A percentile compares a stretch with the other conserved stretches of the same genome.
These are phyloP conservation scores for Acer yangbiense DNA, from an alignment of 345 rosid genomes.

Conservation along the genomic window DNA sequence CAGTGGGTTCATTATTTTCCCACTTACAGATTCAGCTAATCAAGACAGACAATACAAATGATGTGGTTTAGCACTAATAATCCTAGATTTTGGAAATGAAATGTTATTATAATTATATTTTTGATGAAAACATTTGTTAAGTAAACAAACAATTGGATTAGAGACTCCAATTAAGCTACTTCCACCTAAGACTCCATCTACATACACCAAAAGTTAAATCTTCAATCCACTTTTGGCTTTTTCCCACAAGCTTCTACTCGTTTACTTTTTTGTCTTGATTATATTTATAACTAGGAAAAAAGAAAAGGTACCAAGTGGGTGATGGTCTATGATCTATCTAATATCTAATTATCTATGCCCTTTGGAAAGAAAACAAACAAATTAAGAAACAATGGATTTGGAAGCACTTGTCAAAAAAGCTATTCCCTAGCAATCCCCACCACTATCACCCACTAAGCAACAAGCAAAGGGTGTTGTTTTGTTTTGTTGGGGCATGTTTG, in stretches of 20 bases:
- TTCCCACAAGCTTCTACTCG: conserved; percentile 22
- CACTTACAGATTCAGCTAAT: conserved; percentile 9
- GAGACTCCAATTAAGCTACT: conserved; percentile 17
- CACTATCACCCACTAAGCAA: conserved; percentile 52
- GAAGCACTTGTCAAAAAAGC: conserved; percentile 24
- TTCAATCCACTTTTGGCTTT: conserved; percentile 22
- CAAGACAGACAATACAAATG: neutral
- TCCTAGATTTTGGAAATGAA: neutral
- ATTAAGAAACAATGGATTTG: conserved; percentile 43
- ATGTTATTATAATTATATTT: neutral
- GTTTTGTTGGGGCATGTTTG: conserved; percentile 56
- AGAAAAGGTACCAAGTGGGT: conserved; percentile 23
- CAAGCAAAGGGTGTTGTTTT: conserved; percentile 45
- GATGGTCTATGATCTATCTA: neutral
- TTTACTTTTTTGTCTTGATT: conserved; percentile 29
- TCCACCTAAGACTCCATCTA: conserved; percentile 22
- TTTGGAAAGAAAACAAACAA: conserved; percentile 15
- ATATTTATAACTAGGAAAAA: conserved; percentile 10
- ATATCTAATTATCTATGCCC: conserved; percentile 4
- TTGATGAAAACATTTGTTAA: neutral
- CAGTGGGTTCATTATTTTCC: conserved; percentile 1
- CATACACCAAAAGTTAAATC: conserved; percentile 20
- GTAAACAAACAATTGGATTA: neutral
- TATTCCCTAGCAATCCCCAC: conserved; percentile 44
- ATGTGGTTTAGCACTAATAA: conserved; percentile 14